Evolutionary conservation across 495 filamentous ascomycete species (phyloP).

Genomic region (Aspergillus diversus): DNA sequence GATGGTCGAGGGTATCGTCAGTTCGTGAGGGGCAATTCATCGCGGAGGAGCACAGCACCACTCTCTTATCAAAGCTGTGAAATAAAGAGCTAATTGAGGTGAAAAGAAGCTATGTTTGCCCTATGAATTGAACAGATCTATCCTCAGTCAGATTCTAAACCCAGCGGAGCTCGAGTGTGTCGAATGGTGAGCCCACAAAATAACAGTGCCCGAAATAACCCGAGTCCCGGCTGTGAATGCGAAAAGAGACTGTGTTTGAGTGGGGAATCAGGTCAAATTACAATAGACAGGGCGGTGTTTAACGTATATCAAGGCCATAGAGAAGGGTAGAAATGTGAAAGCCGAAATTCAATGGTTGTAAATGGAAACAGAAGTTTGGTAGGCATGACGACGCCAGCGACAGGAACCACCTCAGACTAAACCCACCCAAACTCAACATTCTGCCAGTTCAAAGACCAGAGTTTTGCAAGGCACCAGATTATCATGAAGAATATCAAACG

Average conservation of each 20-base stretch:
- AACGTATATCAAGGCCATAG: not conserved
- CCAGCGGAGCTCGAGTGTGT: constrained; percentile 11
- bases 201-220: constrained; percentile 30
- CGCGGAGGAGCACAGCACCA: constrained; percentile 12
- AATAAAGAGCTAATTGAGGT: not conserved
- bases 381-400: constrained; percentile 1
- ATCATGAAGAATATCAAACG: not conserved
- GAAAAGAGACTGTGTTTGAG: constrained; percentile 1
- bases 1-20: constrained; percentile 59
- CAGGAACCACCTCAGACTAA: not conserved
- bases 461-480: not conserved
- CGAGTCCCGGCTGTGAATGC: constrained; percentile 16
- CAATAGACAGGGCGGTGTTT: not conserved
- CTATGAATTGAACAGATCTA: constrained; percentile 2
- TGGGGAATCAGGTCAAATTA: not conserved
- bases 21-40: constrained; percentile 70
- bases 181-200: not conserved
- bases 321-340: not conserved
- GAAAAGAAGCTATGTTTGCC: not conserved
- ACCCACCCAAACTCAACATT: not conserved
- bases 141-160: constrained; percentile 9
- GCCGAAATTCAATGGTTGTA: not conserved
- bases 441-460: not conserved
- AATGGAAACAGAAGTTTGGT: not conserved
- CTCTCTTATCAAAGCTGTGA: not conserved